Percentiles rank a stretch among this genome's conserved stretches.
Conservation (phyloP, 352 stramenopile genomes). For the Phytophthora kernoviae region DNA sequence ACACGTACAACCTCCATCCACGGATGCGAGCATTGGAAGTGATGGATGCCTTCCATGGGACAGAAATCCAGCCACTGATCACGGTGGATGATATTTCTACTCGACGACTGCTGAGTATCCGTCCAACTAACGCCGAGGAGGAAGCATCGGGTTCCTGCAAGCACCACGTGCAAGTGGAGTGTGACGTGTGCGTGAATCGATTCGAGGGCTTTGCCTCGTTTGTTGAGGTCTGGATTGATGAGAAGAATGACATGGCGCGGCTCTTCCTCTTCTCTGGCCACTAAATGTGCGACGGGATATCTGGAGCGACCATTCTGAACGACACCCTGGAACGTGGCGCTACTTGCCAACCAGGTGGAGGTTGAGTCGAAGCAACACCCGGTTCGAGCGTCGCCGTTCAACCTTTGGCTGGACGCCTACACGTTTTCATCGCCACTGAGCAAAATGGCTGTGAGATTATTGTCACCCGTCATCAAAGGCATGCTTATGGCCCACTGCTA, state of each 20-base stretch:
- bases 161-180: constrained; percentile 27
- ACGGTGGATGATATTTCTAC: constrained; percentile 26
- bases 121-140: constrained; percentile 6
- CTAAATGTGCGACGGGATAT: constrained; percentile 48
- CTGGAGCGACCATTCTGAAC: constrained; percentile 42
- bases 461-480: constrained; percentile 19
- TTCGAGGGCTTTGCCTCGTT: constrained; percentile 33
- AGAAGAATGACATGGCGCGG: constrained; percentile 16
- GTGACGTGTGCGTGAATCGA: constrained; percentile 21
- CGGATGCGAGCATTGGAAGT: constrained; percentile 38
- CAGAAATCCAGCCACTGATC: constrained; percentile 35
- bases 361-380: constrained; percentile 22
- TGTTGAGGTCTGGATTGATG: constrained; percentile 20
- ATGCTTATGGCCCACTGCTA: constrained; percentile 29
- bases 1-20: constrained; percentile 47
- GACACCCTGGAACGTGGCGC: constrained; percentile 23
- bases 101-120: constrained; percentile 21
- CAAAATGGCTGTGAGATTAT: constrained; percentile 22
- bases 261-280: constrained; percentile 51
- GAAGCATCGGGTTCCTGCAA: constrained; percentile 23
- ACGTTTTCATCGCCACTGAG: constrained; percentile 20
- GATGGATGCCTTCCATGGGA: constrained; percentile 24
- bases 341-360: constrained; percentile 10
- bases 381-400: constrained; percentile 32
- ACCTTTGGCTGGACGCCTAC: constrained; percentile 25